A percentile compares a stretch with the other conserved stretches of the same genome.
Conservation (phyloP, 371 early-diverging fungal genomes). For the Rhizopus sp. region DNA sequence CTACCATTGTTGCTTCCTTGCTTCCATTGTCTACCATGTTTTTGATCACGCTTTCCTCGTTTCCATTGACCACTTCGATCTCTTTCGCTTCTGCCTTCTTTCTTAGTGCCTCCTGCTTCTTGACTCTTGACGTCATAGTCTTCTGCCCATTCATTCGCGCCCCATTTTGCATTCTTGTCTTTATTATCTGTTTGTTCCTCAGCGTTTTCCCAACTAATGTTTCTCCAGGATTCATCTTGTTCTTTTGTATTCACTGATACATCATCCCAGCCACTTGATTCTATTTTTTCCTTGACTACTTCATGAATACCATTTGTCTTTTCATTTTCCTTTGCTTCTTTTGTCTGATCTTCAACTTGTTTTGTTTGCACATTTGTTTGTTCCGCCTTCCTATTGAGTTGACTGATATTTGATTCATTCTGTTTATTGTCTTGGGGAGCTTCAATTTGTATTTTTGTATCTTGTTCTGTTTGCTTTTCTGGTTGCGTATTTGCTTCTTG, state of each 20-base stretch:
- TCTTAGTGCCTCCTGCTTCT: neutral
- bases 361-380: neutral
- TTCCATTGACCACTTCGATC: neutral
- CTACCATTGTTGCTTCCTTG: neutral
- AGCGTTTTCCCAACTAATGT: neutral
- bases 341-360: too few relatives aligned
- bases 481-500: too few relatives aligned
- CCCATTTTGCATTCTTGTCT: neutral
- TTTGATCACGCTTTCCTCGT: neutral
- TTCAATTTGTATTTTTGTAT: neutral
- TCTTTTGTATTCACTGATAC: neutral
- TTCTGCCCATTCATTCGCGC: too few relatives aligned
- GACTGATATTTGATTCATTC: neutral
- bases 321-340: neutral
- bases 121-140: neutral
- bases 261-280: neutral
- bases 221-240: neutral
- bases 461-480: too few relatives aligned
- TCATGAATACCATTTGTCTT: neutral
- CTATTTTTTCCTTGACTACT: neutral
- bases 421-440: neutral
- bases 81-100: neutral
- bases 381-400: neutral
- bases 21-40: neutral
- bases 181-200: neutral